These are phyloP conservation scores for Sporothrix curviconia DNA, from an alignment of 2,329 filamentous ascomycete species.

Conservation along the genomic window DNA sequence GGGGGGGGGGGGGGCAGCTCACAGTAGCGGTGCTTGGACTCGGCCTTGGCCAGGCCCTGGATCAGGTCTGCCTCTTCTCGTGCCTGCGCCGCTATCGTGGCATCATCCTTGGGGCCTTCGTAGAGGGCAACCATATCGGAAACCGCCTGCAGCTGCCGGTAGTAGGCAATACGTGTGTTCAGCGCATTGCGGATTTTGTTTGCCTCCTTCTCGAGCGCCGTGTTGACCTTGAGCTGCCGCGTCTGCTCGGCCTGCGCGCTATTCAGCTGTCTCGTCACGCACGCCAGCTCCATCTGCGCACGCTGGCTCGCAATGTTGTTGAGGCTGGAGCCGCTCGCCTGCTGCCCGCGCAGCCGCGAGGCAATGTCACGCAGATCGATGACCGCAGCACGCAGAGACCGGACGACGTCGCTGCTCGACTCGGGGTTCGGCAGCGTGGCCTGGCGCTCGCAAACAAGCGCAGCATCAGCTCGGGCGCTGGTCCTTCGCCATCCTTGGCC, in stretches of 20 bases:
- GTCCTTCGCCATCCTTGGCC: slow-evolving; percentile 59
- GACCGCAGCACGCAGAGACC: slow-evolving; percentile 65
- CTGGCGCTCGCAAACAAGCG: slow-evolving; percentile 44
- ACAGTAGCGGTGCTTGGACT: slow-evolving; percentile 71
- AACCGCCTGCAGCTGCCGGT: slow-evolving; percentile 82
- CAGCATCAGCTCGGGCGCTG: slow-evolving; percentile 59
- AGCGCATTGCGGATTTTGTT: slow-evolving; percentile 70
- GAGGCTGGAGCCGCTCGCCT: slow-evolving; percentile 25
- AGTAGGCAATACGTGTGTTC: slow-evolving; percentile 84
- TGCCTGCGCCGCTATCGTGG: slow-evolving; percentile 36
- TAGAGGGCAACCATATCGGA: slow-evolving; percentile 79
- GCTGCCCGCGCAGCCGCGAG: slow-evolving; percentile 44
- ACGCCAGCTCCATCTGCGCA: slow-evolving; percentile 54
- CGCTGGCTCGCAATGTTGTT: slow-evolving; percentile 30
- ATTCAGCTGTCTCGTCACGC: slow-evolving; percentile 59
- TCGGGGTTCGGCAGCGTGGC: slow-evolving; percentile 38
- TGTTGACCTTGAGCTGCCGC: slow-evolving; percentile 44
- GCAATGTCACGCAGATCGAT: slow-evolving; percentile 59
- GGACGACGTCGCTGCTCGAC: slow-evolving; percentile 33
- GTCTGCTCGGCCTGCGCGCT: slow-evolving; percentile 48
- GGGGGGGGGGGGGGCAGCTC: slow-evolving; percentile 28
- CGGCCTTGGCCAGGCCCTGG: slow-evolving; percentile 53
- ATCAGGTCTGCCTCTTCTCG: slow-evolving; percentile 45
- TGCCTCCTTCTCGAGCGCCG: slow-evolving; percentile 59
- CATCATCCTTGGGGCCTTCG: slow-evolving; percentile 55